Percentiles rank a stretch among this genome's conserved stretches.
These are phyloP conservation scores for Fusarium sp. DNA, from an alignment of 2,329 filamentous ascomycete genomes.

Conservation along the genomic window DNA sequence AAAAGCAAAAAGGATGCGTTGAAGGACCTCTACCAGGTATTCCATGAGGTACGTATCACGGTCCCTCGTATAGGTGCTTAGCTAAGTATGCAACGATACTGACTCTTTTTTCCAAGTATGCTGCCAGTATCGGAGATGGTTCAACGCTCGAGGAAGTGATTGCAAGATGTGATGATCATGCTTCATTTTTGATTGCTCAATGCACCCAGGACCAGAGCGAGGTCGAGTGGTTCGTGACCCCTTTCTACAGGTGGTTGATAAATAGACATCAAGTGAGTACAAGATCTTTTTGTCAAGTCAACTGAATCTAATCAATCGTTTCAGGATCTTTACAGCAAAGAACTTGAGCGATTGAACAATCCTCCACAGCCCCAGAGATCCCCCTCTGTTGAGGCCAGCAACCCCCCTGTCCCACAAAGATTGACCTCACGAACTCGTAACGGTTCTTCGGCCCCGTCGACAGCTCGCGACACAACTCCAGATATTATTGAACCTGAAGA, in stretches of 20 bases:
- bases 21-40: conserved; percentile 47
- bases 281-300: not conserved
- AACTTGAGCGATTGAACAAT: conserved; percentile 37
- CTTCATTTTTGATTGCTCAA: conserved; percentile 64
- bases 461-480: conserved; percentile 23
- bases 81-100: not conserved
- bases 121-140: conserved; percentile 64
- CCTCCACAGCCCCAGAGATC: conserved; percentile 30
- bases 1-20: conserved; percentile 47
- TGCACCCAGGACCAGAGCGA: conserved; percentile 54
- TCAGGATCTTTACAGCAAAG: conserved; percentile 46
- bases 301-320: not conserved
- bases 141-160: conserved; percentile 62
- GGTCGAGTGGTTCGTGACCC: conserved; percentile 58
- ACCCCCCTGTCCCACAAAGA: conserved; percentile 2
- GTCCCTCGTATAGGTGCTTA: not conserved
- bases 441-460: conserved; percentile 30
- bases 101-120: conserved; percentile 55
- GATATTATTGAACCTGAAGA: conserved; percentile 17
- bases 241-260: conserved; percentile 63
- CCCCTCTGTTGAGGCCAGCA: conserved; percentile 31
- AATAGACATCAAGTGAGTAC: conserved; percentile 54
- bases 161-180: conserved; percentile 60
- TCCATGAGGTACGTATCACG: conserved; percentile 47
- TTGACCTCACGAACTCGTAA: conserved; percentile 41